These are phyloP conservation scores for Podaxis sp. DNA, from an alignment of 768 basidiomycete genomes.

Conservation along the genomic window DNA sequence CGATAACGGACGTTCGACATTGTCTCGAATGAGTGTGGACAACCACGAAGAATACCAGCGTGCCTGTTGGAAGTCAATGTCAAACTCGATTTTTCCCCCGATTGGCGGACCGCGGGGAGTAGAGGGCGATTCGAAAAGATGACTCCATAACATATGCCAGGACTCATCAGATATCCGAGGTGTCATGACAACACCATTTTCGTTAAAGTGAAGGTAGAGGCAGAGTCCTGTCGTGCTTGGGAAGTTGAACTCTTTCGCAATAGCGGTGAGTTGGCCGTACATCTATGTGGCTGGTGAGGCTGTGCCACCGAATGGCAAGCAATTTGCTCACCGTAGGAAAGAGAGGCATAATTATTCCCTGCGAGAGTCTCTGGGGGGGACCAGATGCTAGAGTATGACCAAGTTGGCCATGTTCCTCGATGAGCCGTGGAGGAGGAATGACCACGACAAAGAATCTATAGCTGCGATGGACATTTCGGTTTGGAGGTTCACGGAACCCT, in stretches of 20 bases:
- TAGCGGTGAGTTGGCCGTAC: constrained; percentile 72
- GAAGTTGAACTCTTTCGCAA: constrained; percentile 80
- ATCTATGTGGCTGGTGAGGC: constrained; percentile 41
- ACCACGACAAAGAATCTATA: constrained; percentile 63
- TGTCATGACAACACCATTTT: constrained; percentile 52
- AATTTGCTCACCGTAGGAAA: constrained; percentile 57
- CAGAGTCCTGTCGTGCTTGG: constrained; percentile 76
- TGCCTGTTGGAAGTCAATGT: constrained; percentile 74
- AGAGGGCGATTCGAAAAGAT: constrained; percentile 46
- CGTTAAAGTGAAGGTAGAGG: constrained; percentile 69
- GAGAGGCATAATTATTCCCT: constrained; percentile 74
- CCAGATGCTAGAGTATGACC: constrained; percentile 59
- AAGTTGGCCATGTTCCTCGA: constrained; percentile 56
- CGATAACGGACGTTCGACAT: constrained; percentile 34
- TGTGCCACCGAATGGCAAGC: background rate
- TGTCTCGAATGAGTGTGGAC: constrained; percentile 42
- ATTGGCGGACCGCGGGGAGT: constrained; percentile 48
- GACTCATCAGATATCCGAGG: constrained; percentile 78
- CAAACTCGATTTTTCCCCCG: constrained; percentile 81
- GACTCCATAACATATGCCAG: constrained; percentile 72
- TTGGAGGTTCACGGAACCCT: constrained; percentile 41
- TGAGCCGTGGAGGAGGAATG: constrained; percentile 58
- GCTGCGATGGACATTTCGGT: constrained; percentile 35
- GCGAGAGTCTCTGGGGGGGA: constrained; percentile 57
- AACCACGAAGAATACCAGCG: constrained; percentile 79